These are phyloP conservation scores for Dactylonectria macrodidyma DNA, from an alignment of 2,329 filamentous ascomycete genomes.

Conservation along the genomic window DNA sequence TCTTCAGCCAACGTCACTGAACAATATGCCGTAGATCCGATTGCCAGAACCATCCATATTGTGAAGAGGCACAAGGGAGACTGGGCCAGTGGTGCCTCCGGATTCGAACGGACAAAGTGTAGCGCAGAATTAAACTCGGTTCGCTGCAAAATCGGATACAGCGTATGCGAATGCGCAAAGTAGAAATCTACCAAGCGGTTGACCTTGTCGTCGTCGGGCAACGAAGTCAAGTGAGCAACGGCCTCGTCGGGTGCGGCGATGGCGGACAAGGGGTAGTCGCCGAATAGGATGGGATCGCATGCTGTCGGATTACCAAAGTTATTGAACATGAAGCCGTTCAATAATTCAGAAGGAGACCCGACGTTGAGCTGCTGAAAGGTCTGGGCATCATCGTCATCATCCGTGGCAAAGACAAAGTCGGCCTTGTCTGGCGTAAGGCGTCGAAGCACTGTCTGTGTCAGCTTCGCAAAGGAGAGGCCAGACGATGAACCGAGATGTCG, in stretches of 20 bases:
- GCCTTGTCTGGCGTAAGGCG: slow-evolving; percentile 59
- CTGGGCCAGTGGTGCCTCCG: slow-evolving; percentile 47
- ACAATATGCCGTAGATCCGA: slow-evolving; percentile 61
- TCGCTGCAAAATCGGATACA: slow-evolving; percentile 60
- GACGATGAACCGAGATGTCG: slow-evolving; percentile 61
- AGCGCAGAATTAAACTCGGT: slow-evolving; percentile 54
- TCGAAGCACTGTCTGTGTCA: slow-evolving; percentile 59
- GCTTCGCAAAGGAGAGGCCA: slow-evolving; percentile 60
- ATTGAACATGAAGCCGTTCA: slow-evolving; percentile 41
- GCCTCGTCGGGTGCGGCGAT: slow-evolving; percentile 43
- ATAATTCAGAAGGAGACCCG: slow-evolving; percentile 44
- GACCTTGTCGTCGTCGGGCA: slow-evolving; percentile 46
- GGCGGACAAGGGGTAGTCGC: slow-evolving; percentile 48
- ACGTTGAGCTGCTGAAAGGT: slow-evolving; percentile 37
- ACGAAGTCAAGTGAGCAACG: slow-evolving; percentile 32
- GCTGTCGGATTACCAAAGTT: slow-evolving; percentile 45
- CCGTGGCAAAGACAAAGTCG: slow-evolving; percentile 57
- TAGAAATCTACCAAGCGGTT: slow-evolving; percentile 58
- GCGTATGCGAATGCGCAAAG: slow-evolving; percentile 62
- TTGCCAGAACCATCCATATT: slow-evolving; percentile 65
- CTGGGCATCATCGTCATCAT: slow-evolving; percentile 25
- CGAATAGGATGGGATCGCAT: slow-evolving; percentile 49
- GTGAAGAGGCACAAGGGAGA: slow-evolving; percentile 56
- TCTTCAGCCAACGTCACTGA: slow-evolving; percentile 61
- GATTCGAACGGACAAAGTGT: slow-evolving; percentile 48